These are phyloP conservation scores for Infundibulicybe gibba DNA, from an alignment of 768 basidiomycete species.

Conservation along the genomic window DNA sequence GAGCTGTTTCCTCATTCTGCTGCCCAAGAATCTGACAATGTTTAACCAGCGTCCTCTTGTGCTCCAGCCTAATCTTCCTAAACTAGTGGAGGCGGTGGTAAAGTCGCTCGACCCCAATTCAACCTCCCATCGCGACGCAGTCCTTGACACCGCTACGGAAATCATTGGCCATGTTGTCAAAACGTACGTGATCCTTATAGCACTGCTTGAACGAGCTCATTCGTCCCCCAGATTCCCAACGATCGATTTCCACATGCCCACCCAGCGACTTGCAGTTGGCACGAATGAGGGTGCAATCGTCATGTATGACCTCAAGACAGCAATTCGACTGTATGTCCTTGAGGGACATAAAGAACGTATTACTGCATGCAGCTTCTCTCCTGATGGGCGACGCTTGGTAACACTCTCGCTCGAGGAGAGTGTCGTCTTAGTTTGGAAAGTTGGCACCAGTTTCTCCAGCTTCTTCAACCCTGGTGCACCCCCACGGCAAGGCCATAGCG, in stretches of 20 bases:
- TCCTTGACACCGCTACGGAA: slow-evolving; percentile 88
- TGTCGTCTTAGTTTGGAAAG: slow-evolving; percentile 91
- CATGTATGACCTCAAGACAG: slow-evolving; percentile 97
- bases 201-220: background rate
- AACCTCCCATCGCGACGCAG: slow-evolving; percentile 72
- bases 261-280: slow-evolving; percentile 89
- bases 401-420: slow-evolving; percentile 86
- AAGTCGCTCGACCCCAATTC: slow-evolving; percentile 94
- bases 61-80: slow-evolving; percentile 78
- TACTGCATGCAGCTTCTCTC: slow-evolving; percentile 86
- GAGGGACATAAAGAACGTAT: slow-evolving; percentile 85
- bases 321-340: slow-evolving; percentile 90
- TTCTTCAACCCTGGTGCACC: slow-evolving; percentile 91
- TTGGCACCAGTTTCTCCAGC: slow-evolving; percentile 84
- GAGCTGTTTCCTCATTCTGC: slow-evolving; percentile 4
- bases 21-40: background rate
- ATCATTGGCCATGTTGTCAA: slow-evolving; percentile 94
- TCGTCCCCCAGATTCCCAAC: slow-evolving; percentile 67
- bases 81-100: slow-evolving; percentile 91
- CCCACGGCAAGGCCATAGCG: slow-evolving; percentile 81
- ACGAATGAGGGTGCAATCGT: slow-evolving; percentile 91
- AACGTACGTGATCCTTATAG: slow-evolving; percentile 49
- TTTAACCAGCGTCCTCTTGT: slow-evolving; percentile 70
- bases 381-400: slow-evolving; percentile 87
- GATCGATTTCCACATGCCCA: slow-evolving; percentile 87